Evolutionary conservation across 208 protist species (phyloP).

Genomic region (Crithidia thermophila): DNA sequence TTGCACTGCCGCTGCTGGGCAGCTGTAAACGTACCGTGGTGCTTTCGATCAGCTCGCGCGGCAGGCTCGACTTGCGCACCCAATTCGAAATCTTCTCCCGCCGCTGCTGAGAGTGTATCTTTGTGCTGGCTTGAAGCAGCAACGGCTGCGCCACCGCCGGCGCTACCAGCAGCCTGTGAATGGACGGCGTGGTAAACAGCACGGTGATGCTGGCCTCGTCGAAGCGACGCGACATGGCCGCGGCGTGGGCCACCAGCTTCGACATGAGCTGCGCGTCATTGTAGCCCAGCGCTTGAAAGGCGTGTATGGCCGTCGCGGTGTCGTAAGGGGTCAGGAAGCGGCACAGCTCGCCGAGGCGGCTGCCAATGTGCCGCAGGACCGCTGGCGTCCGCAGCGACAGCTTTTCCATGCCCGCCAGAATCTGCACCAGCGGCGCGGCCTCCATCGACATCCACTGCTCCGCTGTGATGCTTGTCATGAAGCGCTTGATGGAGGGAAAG

Average conservation of each 20-base stretch:
- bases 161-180: constrained; percentile 64
- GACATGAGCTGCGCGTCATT: constrained; percentile 52
- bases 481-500: constrained; percentile 60
- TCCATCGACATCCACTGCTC: constrained; percentile 88
- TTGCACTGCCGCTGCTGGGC: neutral
- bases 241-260: constrained; percentile 57
- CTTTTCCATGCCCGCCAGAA: constrained; percentile 56
- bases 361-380: constrained; percentile 42
- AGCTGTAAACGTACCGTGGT: constrained; percentile 25
- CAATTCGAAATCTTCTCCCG: constrained; percentile 61
- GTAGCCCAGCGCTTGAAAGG: constrained; percentile 68
- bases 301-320: constrained; percentile 58
- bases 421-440: constrained; percentile 69
- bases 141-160: constrained; percentile 65
- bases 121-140: constrained; percentile 52
- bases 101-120: constrained; percentile 45
- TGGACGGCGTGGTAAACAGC: constrained; percentile 65
- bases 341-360: constrained; percentile 44
- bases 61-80: constrained; percentile 51
- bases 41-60: constrained; percentile 49
- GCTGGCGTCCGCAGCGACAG: constrained; percentile 62
- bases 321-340: constrained; percentile 68
- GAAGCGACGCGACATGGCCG: constrained; percentile 47
- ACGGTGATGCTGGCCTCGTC: constrained; percentile 64
- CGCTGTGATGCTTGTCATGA: constrained; percentile 56